Evolutionary conservation across 768 basidiomycete genomes (phyloP), one percentile per base, ranked within the genome.

Genomic region (Chalciporus pseudorubinellus): DNA sequence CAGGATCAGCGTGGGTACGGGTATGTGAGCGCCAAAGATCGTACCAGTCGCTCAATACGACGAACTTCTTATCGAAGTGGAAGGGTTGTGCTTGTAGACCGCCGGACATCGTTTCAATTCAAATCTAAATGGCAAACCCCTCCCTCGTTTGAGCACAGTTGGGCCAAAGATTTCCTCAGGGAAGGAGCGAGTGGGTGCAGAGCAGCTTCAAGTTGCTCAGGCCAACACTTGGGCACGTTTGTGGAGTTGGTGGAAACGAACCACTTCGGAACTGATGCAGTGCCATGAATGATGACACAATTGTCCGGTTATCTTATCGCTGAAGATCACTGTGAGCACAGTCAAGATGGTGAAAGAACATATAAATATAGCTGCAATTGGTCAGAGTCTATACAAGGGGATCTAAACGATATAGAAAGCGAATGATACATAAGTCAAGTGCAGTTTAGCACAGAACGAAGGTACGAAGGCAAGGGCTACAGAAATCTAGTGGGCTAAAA

Each of bases 11-110:
- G 46, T 20, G 10, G 33, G 16, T 18, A 12, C 16, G 26, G 12
- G 20, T 16, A 18, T 13, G 43, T 51, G 31, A 31, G 29, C 29
- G 52, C 44, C 22, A 48, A 13, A 11, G 18, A 54, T 43, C 85
- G 49, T 64, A 93, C 92, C 94, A 98, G 67, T 98, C 94, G 47
- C 91, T 90, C 40, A 95, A 74, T 11, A 89, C 89, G 18, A 95
- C 83, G 53, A 93, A 94, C 63, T 81, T 80, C 71, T 92, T 90
- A 72, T 88, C 83, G 71, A 67, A 61, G 39, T 61, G 40, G 46
- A 66, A 64, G 13, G 64, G 56, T 18, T 64, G 63, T 21, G 51
- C 39, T 33, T 51, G 52, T 14, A 11, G 19, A 29, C 39, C 31
- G 16, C 2, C 19, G 16, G 57, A 42, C 64, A 63, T 62, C 8